phyloP scores from a whole-genome alignment of 2,329 filamentous ascomycete species.

The Hypoxylon sp. region DNA sequence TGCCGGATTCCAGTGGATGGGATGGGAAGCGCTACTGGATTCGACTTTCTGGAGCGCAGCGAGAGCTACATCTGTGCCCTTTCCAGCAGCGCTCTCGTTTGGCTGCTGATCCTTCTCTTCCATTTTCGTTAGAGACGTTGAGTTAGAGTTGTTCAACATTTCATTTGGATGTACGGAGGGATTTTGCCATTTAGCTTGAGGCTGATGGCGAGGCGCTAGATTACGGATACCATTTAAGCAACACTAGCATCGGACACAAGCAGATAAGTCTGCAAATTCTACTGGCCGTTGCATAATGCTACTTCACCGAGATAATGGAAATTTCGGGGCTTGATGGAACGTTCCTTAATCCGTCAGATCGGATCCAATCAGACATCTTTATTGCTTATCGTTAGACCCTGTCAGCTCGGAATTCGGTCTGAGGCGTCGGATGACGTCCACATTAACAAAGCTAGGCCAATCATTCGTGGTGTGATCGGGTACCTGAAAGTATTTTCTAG shows the following conservation, averaged over 20 bases:
- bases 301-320: constrained; percentile 31
- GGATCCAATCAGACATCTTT: constrained; percentile 32
- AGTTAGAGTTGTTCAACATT: constrained; percentile 14
- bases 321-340: constrained; percentile 28
- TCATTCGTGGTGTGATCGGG: background rate
- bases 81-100: background rate
- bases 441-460: constrained; percentile 19
- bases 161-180: constrained; percentile 15
- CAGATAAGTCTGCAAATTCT: constrained; percentile 20
- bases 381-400: constrained; percentile 35
- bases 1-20: constrained; percentile 50
- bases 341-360: constrained; percentile 25
- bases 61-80: constrained; percentile 47
- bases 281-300: constrained; percentile 22
- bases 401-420: constrained; percentile 22
- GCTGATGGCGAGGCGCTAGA: constrained; percentile 23
- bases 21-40: constrained; percentile 48
- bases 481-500: constrained; percentile 21
- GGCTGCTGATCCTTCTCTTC: constrained; percentile 34
- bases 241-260: constrained; percentile 22
- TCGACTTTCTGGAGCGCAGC: constrained; percentile 49
- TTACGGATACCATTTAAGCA: constrained; percentile 25
- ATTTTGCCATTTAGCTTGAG: constrained; percentile 20
- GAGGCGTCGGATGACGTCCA: constrained; percentile 35
- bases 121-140: constrained; percentile 24